phyloP scores from a whole-genome alignment of 2,329 filamentous ascomycete genomes.

The Botrytis squamosa region DNA sequence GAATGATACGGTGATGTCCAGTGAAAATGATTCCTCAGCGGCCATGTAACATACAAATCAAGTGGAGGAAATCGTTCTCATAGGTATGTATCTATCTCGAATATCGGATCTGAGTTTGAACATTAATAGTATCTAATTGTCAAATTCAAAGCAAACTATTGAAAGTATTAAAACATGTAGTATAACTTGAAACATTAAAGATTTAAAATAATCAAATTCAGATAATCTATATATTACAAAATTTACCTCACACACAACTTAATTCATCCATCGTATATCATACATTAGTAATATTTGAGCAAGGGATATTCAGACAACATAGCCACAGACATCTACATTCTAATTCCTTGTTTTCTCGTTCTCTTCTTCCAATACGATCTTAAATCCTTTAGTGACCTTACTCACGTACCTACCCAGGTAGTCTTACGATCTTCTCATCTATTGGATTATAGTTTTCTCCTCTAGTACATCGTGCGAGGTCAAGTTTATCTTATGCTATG shows the following conservation, averaged over 20 bases:
- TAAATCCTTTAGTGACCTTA: neutral
- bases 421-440: neutral
- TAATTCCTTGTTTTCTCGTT: neutral
- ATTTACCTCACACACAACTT: fast-evolving
- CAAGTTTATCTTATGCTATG: too few species aligned
- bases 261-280: neutral
- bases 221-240: neutral
- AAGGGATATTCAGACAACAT: too few species aligned
- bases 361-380: neutral
- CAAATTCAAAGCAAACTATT: too few species aligned
- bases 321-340: neutral
- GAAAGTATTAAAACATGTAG: too few species aligned
- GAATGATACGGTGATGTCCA: too few species aligned
- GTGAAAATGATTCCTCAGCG: too few species aligned
- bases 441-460: fast-evolving
- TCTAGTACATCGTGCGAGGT: neutral
- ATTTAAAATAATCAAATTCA: neutral
- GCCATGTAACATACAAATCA: too few species aligned
- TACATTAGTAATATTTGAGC: neutral
- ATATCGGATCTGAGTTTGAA: neutral
- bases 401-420: neutral
- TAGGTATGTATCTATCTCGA: too few species aligned
- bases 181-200: neutral
- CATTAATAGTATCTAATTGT: too few species aligned
- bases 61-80: too few species aligned